These are phyloP conservation scores for Fraxinus sp. DNA, from an alignment of 305 asterid species.

Conservation along the genomic window DNA sequence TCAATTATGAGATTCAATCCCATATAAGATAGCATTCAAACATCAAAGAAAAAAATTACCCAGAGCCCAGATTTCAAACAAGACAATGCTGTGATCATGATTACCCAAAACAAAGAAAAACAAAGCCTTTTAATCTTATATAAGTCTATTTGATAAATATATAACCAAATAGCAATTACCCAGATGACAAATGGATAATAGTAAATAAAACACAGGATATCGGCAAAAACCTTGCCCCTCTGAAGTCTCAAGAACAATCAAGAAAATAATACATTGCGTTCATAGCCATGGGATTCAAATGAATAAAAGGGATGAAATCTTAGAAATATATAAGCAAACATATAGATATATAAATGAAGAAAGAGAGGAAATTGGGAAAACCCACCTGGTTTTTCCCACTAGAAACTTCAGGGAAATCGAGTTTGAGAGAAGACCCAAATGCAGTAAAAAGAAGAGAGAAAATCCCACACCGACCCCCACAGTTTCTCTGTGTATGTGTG, in stretches of 20 bases:
- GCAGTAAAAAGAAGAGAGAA: slow-evolving; percentile 16
- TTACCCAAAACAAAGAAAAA: neutral
- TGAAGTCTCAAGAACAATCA: slow-evolving; percentile 20
- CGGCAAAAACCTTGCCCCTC: neutral
- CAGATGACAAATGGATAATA: slow-evolving; percentile 15
- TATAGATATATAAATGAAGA: neutral
- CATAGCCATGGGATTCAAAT: neutral
- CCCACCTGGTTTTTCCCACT: slow-evolving; percentile 57
- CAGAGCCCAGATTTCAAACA: slow-evolving; percentile 12
- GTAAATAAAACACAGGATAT: neutral
- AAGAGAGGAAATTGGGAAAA: neutral
- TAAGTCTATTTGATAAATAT: neutral
- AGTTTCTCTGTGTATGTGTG: neutral
- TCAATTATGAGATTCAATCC: neutral
- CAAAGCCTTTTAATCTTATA: neutral
- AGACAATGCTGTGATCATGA: slow-evolving; percentile 29
- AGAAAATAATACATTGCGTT: slow-evolving; percentile 9
- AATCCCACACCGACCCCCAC: slow-evolving; percentile 32
- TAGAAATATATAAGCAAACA: neutral
- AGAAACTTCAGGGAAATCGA: slow-evolving; percentile 36
- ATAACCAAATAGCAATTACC: slow-evolving; percentile 25
- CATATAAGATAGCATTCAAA: neutral
- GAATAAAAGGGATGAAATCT: neutral
- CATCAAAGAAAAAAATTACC: neutral
- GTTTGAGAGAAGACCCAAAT: slow-evolving; percentile 32